Evolutionary conservation across 2,329 filamentous ascomycete genomes (phyloP), one percentile per base, ranked within the genome.

Genomic region (Hymenoscyphus infarciens): DNA sequence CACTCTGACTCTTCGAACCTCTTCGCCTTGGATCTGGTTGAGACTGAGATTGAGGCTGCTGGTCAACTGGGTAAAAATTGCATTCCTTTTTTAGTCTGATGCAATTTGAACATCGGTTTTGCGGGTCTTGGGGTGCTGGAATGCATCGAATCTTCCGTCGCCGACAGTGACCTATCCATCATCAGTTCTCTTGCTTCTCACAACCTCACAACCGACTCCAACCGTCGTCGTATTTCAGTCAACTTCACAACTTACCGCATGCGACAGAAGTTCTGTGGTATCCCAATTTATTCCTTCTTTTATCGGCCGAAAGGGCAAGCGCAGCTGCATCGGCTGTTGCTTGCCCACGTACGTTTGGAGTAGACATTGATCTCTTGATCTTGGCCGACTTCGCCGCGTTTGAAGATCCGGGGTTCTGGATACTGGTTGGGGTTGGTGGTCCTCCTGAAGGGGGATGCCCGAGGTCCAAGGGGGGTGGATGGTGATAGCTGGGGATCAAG

Each of bases 241-340:
- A 22, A 22, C 10, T 22, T 25, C 19, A 52, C 19, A 27, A 87
- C 93, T 85, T 84, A 98, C 94, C 90, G 80, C 94, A 98, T 70
- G 94, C 95, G 70, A 97, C 91, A 54, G 93, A 96, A 39, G 92
- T 97, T 73, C 94, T 87, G 79, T 97, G 94, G 75, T 98, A 98
- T 45, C 94, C 94, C 65, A 98, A 82, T 77, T 96, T 97, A 76
- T 97, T 97, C 73, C 93, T 87, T 73, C 87, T 85, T 74, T 89
- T 90, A 70, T 89, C 85, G 39, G 83, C 81, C 45, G 75, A 74
- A 52, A 73, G 42, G 56, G 73, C 66, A 55, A 74, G 59, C 61
- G 70, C 69, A 70, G 74, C 64, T 60, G 69, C 69, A 62, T 75
- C 70, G 53, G 70, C 63, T 65, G 73, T 65, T 71, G 75, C 71